Evolutionary conservation across 495 filamentous ascomycete species (phyloP).

Genomic region (Penicillium coffeae): DNA sequence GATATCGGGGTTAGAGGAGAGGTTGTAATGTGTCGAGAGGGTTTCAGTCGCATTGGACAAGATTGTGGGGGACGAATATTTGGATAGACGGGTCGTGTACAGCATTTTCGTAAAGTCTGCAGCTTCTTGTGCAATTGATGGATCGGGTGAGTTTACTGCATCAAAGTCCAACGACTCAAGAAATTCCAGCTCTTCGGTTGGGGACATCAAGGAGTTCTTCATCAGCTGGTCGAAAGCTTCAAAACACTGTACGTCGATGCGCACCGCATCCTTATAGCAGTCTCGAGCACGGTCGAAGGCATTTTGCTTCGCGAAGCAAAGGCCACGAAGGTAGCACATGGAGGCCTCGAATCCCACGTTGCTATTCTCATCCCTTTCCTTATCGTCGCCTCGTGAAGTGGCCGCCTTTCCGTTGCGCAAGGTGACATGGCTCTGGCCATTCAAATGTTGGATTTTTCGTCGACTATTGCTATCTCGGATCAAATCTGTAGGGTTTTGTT

Average conservation of each 20-base stretch:
- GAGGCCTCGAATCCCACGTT: constrained; percentile 85
- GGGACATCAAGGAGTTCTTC: constrained; percentile 97
- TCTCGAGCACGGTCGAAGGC: constrained; percentile 96
- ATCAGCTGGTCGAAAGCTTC: constrained; percentile 97
- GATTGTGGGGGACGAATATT: constrained; percentile 82
- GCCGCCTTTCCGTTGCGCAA: constrained; percentile 43
- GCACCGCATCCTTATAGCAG: constrained; percentile 94
- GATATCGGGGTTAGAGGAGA: constrained; percentile 83
- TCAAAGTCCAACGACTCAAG: constrained; percentile 91
- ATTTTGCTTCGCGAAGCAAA: constrained; percentile 96
- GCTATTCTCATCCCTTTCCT: constrained; percentile 63
- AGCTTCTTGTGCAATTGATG: constrained; percentile 68
- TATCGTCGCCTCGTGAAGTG: constrained; percentile 51
- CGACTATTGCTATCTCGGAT: constrained; percentile 65
- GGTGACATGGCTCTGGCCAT: constrained; percentile 47
- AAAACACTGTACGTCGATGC: constrained; percentile 97
- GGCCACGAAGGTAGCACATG: constrained; percentile 93
- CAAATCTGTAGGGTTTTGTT: constrained; percentile 86
- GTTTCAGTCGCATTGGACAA: constrained; percentile 87
- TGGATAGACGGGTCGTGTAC: constrained; percentile 93
- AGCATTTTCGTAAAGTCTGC: constrained; percentile 94
- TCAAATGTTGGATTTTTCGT: constrained; percentile 53
- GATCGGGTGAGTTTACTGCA: constrained; percentile 59
- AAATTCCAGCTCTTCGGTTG: constrained; percentile 91
- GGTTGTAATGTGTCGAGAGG: constrained; percentile 87